phyloP scores from a whole-genome alignment of 345 rosid genomes.

The Raphanus sativus region DNA sequence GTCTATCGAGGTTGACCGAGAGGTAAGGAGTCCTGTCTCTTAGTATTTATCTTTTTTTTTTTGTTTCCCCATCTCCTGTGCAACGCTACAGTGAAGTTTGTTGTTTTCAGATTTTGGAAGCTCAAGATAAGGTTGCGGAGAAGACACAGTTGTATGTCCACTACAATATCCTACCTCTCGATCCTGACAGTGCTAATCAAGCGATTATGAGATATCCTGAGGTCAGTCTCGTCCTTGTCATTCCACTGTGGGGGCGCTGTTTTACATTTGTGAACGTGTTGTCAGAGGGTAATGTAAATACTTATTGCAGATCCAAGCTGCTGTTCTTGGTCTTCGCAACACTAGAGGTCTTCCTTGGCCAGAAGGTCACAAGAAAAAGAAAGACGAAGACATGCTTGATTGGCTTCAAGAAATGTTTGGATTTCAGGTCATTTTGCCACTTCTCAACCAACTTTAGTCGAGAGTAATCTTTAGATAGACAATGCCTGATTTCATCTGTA shows the following conservation, averaged over 20 bases:
- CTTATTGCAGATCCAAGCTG: constrained; percentile 80
- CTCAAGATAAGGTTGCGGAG: constrained; percentile 91
- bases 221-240: constrained; percentile 44
- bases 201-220: constrained; percentile 98
- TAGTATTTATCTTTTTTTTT: neutral
- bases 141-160: constrained; percentile 90
- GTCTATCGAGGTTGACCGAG: constrained; percentile 91
- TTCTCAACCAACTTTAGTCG: neutral
- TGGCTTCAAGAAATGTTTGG: constrained; percentile 99
- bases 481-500: neutral
- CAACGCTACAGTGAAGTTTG: constrained; percentile 2
- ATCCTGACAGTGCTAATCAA: constrained; percentile 97
- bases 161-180: constrained; percentile 95
- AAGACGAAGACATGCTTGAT: constrained; percentile 90
- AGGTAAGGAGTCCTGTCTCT: constrained; percentile 52
- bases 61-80: neutral
- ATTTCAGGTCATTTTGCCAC: constrained; percentile 66
- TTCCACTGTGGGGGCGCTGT: neutral
- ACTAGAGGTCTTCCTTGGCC: constrained; percentile 99
- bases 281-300: constrained; percentile 7
- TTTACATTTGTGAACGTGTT: constrained; percentile 6
- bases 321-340: constrained; percentile 87
- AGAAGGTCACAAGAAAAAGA: constrained; percentile 73
- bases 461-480: neutral
- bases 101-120: constrained; percentile 75